A percentile compares a stretch with the other conserved stretches of the same genome.
phyloP scores from a whole-genome alignment of 1,139 yeast genomes.

The Torulaspora pretoriensis region DNA sequence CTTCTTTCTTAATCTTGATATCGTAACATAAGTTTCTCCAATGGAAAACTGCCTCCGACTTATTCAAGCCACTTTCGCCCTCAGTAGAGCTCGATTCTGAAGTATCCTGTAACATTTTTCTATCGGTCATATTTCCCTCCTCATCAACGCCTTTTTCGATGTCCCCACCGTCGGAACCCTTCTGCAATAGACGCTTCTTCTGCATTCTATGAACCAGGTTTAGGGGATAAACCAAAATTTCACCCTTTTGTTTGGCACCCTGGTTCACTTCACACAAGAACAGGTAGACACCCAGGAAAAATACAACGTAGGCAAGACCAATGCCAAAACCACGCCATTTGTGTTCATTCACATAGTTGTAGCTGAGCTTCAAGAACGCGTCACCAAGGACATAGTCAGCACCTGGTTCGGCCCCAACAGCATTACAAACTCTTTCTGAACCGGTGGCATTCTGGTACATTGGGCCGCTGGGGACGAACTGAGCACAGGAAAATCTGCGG shows the following conservation, averaged over 20 bases:
- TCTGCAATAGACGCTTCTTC: constrained; percentile 28
- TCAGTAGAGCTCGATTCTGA: constrained; percentile 16
- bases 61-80: constrained; percentile 22
- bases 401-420: constrained; percentile 65
- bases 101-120: constrained; percentile 22
- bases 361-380: constrained; percentile 49
- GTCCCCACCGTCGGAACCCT: constrained; percentile 19
- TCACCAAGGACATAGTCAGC: constrained; percentile 52
- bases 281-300: constrained; percentile 40
- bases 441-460: constrained; percentile 41
- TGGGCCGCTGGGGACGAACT: constrained; percentile 51
- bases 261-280: constrained; percentile 59
- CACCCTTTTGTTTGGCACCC: constrained; percentile 81
- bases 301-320: constrained; percentile 38
- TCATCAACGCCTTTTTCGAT: constrained; percentile 23
- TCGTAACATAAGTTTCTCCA: constrained; percentile 78
- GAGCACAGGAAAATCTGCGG: constrained; percentile 43
- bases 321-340: constrained; percentile 87
- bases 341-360: constrained; percentile 55
- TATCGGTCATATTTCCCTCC: constrained; percentile 18
- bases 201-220: constrained; percentile 40
- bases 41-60: constrained; percentile 54
- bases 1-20: constrained; percentile 59
- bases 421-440: constrained; percentile 52
- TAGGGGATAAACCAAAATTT: constrained; percentile 62